Evolutionary conservation across 805 yeast genomes (phyloP).

Genomic region (Lachancea lanzarotensis): DNA sequence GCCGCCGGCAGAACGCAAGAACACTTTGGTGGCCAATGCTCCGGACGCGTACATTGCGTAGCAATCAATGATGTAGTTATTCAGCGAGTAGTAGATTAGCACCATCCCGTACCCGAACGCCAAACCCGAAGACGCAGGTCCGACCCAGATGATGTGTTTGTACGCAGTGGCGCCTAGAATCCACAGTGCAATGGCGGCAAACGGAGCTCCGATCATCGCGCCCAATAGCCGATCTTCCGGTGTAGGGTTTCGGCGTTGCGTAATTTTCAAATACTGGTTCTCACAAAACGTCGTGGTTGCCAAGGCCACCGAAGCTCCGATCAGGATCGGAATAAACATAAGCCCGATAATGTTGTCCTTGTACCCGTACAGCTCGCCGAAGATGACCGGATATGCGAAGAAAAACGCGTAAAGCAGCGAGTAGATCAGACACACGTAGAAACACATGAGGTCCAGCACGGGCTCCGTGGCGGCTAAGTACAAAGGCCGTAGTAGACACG

Average conservation of each 20-base stretch:
- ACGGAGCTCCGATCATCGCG: constrained; percentile 77
- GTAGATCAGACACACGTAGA: constrained; percentile 82
- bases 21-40: constrained; percentile 77
- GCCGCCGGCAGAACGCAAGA: constrained; percentile 76
- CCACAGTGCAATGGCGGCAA: constrained; percentile 74
- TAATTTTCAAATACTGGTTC: constrained; percentile 45
- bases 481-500: constrained; percentile 75
- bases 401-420: constrained; percentile 89
- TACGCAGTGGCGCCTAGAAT: constrained; percentile 75
- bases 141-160: constrained; percentile 69
- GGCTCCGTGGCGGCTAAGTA: constrained; percentile 76
- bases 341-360: constrained; percentile 75
- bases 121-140: constrained; percentile 71
- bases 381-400: constrained; percentile 91
- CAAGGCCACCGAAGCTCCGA: constrained; percentile 75
- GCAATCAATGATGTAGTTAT: constrained; percentile 85
- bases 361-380: constrained; percentile 67
- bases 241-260: constrained; percentile 50
- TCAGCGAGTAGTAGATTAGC: constrained; percentile 65
- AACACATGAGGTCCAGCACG: constrained; percentile 74
- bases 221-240: constrained; percentile 80
- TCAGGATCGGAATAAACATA: constrained; percentile 84
- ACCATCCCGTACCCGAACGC: constrained; percentile 77
- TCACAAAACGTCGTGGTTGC: constrained; percentile 72
- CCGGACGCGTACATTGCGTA: constrained; percentile 76